phyloP scores from a whole-genome alignment of 768 basidiomycete species.

The Chiua virens region DNA sequence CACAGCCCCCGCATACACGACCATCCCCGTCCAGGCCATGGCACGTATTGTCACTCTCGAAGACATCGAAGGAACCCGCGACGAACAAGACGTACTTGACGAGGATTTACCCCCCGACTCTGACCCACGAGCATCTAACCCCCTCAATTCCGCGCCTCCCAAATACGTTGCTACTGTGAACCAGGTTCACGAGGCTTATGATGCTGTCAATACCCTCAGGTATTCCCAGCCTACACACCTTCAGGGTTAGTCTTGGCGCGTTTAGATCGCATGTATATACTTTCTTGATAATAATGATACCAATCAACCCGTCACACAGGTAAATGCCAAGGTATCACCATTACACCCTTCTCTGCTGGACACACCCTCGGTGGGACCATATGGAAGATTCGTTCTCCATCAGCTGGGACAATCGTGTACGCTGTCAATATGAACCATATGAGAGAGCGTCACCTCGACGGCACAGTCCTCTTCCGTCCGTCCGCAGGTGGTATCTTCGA shows the following conservation, averaged over 20 bases:
- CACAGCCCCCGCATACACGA: constrained; percentile 89
- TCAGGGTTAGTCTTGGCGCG: constrained; percentile 58
- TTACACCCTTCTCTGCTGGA: constrained; percentile 93
- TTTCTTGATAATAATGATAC: background rate
- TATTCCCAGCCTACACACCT: constrained; percentile 96
- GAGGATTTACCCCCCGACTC: constrained; percentile 22
- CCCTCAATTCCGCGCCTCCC: constrained; percentile 15
- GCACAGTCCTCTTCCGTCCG: constrained; percentile 80
- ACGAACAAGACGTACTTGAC: constrained; percentile 62
- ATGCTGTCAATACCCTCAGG: constrained; percentile 85
- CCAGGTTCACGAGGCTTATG: constrained; percentile 92
- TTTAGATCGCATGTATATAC: constrained; percentile 4
- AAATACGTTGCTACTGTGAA: constrained; percentile 75
- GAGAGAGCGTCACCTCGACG: constrained; percentile 92
- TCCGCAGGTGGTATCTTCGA: constrained; percentile 81
- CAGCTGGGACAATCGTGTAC: constrained; percentile 93
- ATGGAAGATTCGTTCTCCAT: constrained; percentile 98
- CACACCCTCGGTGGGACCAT: constrained; percentile 96
- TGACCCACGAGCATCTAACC: constrained; percentile 27
- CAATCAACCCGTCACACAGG: constrained; percentile 41
- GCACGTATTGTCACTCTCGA: constrained; percentile 88
- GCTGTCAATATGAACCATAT: constrained; percentile 96
- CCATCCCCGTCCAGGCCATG: constrained; percentile 94
- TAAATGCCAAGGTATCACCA: constrained; percentile 88
- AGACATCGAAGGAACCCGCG: constrained; percentile 79